A percentile compares a stretch with the other conserved stretches of the same genome.
phyloP scores from a whole-genome alignment of 2,329 filamentous ascomycete genomes.

The Cytospora schulzeri region DNA sequence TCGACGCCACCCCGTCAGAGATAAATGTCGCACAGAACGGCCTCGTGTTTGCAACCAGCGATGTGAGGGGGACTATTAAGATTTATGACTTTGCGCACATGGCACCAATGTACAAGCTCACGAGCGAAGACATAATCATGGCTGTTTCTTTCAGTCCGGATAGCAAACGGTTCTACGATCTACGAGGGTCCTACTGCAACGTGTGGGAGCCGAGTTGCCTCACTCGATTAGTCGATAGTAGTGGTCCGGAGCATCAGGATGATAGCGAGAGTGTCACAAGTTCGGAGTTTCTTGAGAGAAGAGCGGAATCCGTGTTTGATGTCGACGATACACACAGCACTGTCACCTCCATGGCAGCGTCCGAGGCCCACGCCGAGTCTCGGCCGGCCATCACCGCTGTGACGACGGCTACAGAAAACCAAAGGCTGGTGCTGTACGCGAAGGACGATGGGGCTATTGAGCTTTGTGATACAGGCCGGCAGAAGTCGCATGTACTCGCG shows the following conservation, averaged over 20 bases:
- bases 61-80: conserved; percentile 28
- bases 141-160: conserved; percentile 29
- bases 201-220: conserved; percentile 33
- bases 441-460: conserved; percentile 27
- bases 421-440: conserved; percentile 24
- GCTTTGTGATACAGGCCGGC: conserved; percentile 23
- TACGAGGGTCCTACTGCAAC: conserved; percentile 30
- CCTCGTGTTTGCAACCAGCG: conserved; percentile 28
- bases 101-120: conserved; percentile 30
- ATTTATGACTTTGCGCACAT: conserved; percentile 30
- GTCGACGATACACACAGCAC: conserved; percentile 13
- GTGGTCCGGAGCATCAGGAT: neutral
- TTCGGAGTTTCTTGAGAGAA: conserved; percentile 6
- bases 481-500: conserved; percentile 23
- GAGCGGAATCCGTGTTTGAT: conserved; percentile 7
- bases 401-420: neutral
- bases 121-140: conserved; percentile 26
- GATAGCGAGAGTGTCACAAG: conserved; percentile 14
- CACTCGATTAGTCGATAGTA: conserved; percentile 23
- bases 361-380: conserved; percentile 25
- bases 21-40: conserved; percentile 27
- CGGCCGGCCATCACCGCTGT: conserved; percentile 24
- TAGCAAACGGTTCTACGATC: conserved; percentile 30
- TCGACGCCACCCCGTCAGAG: conserved; percentile 14
- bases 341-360: conserved; percentile 22